Conservation (phyloP, 176 grass and related monocot genomes). For the Zea mays region DNA sequence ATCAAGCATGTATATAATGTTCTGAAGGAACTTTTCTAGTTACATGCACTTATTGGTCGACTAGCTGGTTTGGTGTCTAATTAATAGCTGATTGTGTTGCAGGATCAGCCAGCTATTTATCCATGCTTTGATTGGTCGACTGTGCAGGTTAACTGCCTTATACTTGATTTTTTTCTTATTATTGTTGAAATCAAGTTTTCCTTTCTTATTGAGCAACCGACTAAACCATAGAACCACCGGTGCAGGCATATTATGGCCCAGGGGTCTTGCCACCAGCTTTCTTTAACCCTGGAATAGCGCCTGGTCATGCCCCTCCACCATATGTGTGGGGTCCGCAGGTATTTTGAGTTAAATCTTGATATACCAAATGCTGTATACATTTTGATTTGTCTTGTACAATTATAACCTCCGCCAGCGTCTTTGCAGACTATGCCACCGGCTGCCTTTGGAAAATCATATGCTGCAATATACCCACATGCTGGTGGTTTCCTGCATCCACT, state of each 20-base stretch:
- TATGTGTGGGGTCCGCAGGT: constrained; percentile 89
- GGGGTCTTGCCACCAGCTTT: constrained; percentile 70
- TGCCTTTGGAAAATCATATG: constrained; percentile 67
- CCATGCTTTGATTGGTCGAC: constrained; percentile 82
- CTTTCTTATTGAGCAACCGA: constrained; percentile 12
- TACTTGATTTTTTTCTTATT: not conserved
- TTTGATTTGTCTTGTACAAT: not conserved
- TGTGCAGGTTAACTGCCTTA: constrained; percentile 48
- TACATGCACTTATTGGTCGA: constrained; percentile 4
- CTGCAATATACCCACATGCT: constrained; percentile 65
- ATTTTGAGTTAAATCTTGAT: constrained; percentile 34
- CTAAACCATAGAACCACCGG: constrained; percentile 18
- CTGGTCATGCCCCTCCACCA: constrained; percentile 58
- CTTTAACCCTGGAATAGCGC: constrained; percentile 46
- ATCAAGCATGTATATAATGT: not conserved
- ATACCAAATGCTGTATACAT: not conserved
- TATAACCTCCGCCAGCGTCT: not conserved
- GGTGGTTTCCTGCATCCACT: constrained; percentile 64
- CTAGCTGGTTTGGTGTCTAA: constrained; percentile 27
- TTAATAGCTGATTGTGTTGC: constrained; percentile 24
- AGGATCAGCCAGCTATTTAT: constrained; percentile 64
- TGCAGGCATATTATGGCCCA: constrained; percentile 81
- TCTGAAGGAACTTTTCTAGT: not conserved
- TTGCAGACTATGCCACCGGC: constrained; percentile 54
- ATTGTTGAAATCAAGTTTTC: constrained; percentile 18